Base-by-base conservation (phyloP, 176 grass and related monocot species). In the bread wheat (Triticum aestivum) region DNA sequence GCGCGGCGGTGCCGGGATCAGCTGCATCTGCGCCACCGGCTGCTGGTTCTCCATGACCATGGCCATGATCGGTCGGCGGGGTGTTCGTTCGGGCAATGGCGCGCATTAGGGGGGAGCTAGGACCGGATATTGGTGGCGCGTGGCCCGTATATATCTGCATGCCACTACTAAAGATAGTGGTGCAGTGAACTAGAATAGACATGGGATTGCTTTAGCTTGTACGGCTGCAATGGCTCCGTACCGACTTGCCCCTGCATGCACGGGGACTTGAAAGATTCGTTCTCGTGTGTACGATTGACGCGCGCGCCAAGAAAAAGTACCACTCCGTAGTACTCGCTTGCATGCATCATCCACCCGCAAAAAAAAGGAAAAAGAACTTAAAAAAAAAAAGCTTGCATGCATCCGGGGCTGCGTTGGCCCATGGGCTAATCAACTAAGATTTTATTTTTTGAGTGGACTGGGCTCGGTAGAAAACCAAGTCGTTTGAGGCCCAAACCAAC, bases 11-110 rank as follows among this genome's bases (percentile, higher is more conserved):
- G 9, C 8, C 23, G 24, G 79, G 65, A 65, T 58, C 32, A 66
- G 17, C 26, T 30, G 63, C 70, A 63, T 10, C 85, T 9, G 75
- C 30, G 61, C 67, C 49, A 65, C 54, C 33, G 73, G 56, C 52
- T 82, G 83, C 59, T 89, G 90, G 61, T 87, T 86, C 82, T 90
- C 93, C 71, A 89, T 84, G 59, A 82, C 83, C 88, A 90, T 89
- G 27, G 88, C 88, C 93, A 91, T 87, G 64, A 86, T 62, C 39
- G 69, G 33, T 12, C 58, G 41, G 72, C 13, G 8, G 38, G 38
- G 38, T 1, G 33, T 68, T 23, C 67, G 58, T 81, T 9, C 34
- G 39, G 29, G 58, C 24, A 77, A 17, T 14, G 78, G 72, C 79
- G 77, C 62, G 87, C 87, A 81, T 75, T 59, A 42, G 76, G 54